Base-by-base conservation (phyloP, 2,329 filamentous ascomycete genomes). In the Sporothrix dimorphospora region DNA sequence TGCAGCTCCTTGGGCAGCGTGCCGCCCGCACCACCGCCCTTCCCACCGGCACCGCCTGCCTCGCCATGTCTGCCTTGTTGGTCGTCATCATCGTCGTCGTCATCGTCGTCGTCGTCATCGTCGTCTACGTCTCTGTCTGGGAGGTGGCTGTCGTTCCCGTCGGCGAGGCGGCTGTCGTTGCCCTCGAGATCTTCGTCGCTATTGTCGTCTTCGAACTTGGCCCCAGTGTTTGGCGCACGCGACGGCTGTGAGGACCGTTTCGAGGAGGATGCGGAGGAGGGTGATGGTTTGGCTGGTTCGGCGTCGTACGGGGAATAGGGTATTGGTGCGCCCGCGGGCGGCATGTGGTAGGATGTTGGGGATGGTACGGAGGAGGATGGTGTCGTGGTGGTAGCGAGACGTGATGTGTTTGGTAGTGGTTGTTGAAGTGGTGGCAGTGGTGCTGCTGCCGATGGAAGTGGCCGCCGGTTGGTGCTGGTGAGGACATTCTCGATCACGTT, bases 401-500 rank as follows among this genome's bases (percentile, higher is more conserved):
- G 63, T 9, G 65, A 4, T 1, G 27, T 19, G 47, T 38, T 38
- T 21, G 42, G 45, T 11, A 51, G 27, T 53, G 47, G n/a, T n/a
- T 30, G 65, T 40, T 51, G 38, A 14, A n/a, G 49, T 34, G 24
- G 19, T 57, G 67, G 24, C 14, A 21, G 49, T 59, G 24, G 24
- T 55, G 49, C 21, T 45, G 21, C 47, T 34, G 42, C 24, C 11
- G 66, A 40, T 0, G 67, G 51, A 1, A 47, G 51, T 30, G 67
- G 38, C 21, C 51, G 53, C 30, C 51, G 67, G 38, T 16, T 27
- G 19, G 14, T 53, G 65, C 47, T 42, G 65, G 65, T 9, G 30
- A 80, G 72, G 24, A 72, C 69, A 6, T 73, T 70, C 69, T 80
- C 79, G 73, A 80, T 78, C 40, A 78, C 75, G 59, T 63, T 72